Evolutionary conservation across 768 basidiomycete genomes (phyloP), one percentile per base, ranked within the genome.

Genomic region (Nidula microcarpa): DNA sequence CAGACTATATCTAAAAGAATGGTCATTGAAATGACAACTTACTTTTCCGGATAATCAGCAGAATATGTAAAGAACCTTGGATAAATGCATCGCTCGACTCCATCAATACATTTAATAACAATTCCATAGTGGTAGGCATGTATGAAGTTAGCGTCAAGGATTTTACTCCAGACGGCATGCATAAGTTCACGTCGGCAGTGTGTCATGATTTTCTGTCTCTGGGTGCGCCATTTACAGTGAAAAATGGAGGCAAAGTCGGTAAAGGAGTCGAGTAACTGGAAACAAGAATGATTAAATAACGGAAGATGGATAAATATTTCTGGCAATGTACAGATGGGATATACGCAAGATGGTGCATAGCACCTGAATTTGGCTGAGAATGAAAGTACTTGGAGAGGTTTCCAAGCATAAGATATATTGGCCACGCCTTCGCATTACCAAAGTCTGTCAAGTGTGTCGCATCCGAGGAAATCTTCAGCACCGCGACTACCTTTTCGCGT

Each of bases 301-400:
- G n/a, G n/a, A n/a, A n/a, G n/a, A n/a, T n/a, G n/a, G n/a, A n/a
- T n/a, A n/a, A n/a, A n/a, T n/a, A n/a, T n/a, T n/a, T n/a, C n/a
- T n/a, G n/a, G n/a, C n/a, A n/a, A n/a, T n/a, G 37, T 8, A 39
- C n/a, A 9, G 37, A 39, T 9, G 37, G 37, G 8, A 39, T 39
- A 39, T 74, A 75, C 0, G 66, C 72, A 9, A 74, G 4, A 50
- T 72, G 73, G n/a, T n/a, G n/a, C n/a, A n/a, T n/a, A 55, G 59
- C 43, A 9, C 9, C 8, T 39, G 37, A 8, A 39, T 55, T 10
- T 33, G 68, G 72, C 13, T 64, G 62, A 0, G 52, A 57, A 0
- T 64, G 61, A 0, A 58, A 43, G 51, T 71, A 76, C 53, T 76
- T 77, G 0, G 74, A 73, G 7, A 65, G 61, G 49, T 67, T 68